Conservation (phyloP, 306 rosid genomes). For the Quercus ilex region DNA sequence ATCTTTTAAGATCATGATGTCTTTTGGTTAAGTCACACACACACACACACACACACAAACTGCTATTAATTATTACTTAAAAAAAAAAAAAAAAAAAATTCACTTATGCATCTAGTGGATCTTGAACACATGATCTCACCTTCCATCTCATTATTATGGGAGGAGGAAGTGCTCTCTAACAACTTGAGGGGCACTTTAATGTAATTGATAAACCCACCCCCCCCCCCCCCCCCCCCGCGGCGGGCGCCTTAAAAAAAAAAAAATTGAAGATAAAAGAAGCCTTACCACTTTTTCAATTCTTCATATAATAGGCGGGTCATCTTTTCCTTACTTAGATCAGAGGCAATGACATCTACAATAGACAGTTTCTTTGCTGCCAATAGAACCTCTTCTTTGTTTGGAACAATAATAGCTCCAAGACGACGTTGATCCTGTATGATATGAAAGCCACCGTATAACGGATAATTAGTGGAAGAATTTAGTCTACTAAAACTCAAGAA, state of each 20-base stretch:
- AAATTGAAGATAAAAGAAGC: neutral
- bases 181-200: neutral
- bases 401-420: conserved; percentile 87
- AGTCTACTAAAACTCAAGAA: conserved; percentile 7
- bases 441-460: conserved; percentile 1
- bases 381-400: conserved; percentile 77
- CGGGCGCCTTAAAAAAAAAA: neutral
- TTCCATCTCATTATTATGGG: too few relatives aligned
- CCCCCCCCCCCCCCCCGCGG: too few relatives aligned
- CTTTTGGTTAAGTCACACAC: too few relatives aligned
- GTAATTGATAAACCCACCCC: neutral
- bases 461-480: neutral
- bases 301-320: conserved; percentile 47
- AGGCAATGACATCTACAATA: conserved; percentile 37
- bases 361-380: conserved; percentile 54
- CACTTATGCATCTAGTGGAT: too few relatives aligned
- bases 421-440: conserved; percentile 78
- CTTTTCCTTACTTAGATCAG: conserved; percentile 57
- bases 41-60: too few relatives aligned
- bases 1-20: neutral
- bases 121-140: too few relatives aligned
- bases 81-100: too few relatives aligned
- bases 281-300: conserved; percentile 68
- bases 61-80: too few relatives aligned
- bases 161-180: too few relatives aligned